Base-by-base conservation (phyloP, 306 rosid genomes). In the Adenanthera pavonina region DNA sequence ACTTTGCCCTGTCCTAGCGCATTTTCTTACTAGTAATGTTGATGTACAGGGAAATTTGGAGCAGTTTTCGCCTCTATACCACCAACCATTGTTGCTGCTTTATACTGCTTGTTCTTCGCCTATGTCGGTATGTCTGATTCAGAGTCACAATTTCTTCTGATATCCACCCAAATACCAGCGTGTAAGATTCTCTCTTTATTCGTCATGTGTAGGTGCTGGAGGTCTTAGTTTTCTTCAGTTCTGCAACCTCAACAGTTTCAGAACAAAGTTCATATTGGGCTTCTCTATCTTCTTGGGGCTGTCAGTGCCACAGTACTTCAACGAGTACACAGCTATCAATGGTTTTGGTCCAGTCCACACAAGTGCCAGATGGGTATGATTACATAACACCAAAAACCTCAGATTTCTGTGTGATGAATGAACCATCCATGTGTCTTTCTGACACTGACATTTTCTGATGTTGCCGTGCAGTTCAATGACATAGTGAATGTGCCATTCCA, bases 221-320 rank as follows among this genome's bases (percentile, higher is more conserved):
- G 99, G 99, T 61, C 94, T 96, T 66, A 91, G 97, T 89, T 94
- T 88, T 78, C 98, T 96, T 81, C 99, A 96, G 78, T 96, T 96
- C 84, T 96, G 99, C 88, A 96, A 96, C 88, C 95, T 96, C 83
- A 96, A 96, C 85, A 92, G 92, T 83, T 96, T 96, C 81, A 82
- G 99, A 80, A 92, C 97, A 56, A 96, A 83, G 87, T 96, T 96
- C 86, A 85, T 96, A 34, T 54, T 96, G 40, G 99, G 97, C 81
- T 90, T 92, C 88, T 94, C 99, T 17, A 78, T 96, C 90, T 96
- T 96, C 92, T 14, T 96, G 74, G 99, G 99, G 38, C 84, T 96
- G 80, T 96, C 99, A 4, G 85, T 94, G 35, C 89, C 99, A 57
- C 98, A 96, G 81, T 96, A 96, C 93, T 96, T 96, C 91, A 96